phyloP scores from a whole-genome alignment of 495 filamentous ascomycete species.

The Emericellopsis terricola region DNA sequence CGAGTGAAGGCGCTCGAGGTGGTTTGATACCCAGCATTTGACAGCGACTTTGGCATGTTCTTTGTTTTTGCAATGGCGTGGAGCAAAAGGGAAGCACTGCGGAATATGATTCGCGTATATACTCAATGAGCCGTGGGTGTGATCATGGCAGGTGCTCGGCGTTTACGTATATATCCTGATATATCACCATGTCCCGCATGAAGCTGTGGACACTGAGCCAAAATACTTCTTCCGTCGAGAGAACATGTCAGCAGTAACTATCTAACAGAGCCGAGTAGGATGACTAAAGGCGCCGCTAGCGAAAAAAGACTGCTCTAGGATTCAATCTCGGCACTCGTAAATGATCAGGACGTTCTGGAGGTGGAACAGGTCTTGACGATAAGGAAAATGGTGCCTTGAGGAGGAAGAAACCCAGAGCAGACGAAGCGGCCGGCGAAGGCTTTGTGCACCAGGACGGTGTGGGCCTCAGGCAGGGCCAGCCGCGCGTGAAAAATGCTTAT shows the following conservation, averaged over 20 bases:
- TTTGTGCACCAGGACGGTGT: neutral
- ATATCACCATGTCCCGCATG: neutral
- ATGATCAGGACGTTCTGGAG: slow-evolving; percentile 30
- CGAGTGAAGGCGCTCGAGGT: slow-evolving; percentile 1
- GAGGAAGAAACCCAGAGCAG: slow-evolving; percentile 7
- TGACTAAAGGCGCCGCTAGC: slow-evolving; percentile 24
- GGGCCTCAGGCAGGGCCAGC: slow-evolving; percentile 1
- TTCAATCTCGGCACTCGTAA: slow-evolving; percentile 29
- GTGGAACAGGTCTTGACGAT: slow-evolving; percentile 26
- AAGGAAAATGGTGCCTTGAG: slow-evolving; percentile 32
- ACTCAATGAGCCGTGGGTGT: too few species aligned
- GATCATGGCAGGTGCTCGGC: too few species aligned
- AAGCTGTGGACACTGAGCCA: neutral
- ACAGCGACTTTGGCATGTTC: slow-evolving; percentile 1
- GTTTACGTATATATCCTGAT: too few species aligned
- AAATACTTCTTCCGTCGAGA: too few species aligned
- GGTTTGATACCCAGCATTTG: slow-evolving; percentile 4
- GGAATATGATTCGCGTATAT: too few species aligned
- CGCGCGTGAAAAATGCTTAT: too few species aligned
- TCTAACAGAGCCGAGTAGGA: slow-evolving; percentile 32
- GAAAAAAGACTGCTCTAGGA: slow-evolving; percentile 26
- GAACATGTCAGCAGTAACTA: slow-evolving; percentile 28
- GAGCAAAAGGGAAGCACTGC: slow-evolving; percentile 2
- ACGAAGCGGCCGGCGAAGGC: neutral
- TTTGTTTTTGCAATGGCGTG: slow-evolving; percentile 1